Percentiles rank a stretch among this genome's conserved stretches.
These are phyloP conservation scores for Chamaecyparis obtusa DNA, from an alignment of 75 land plant species.

Conservation along the genomic window DNA sequence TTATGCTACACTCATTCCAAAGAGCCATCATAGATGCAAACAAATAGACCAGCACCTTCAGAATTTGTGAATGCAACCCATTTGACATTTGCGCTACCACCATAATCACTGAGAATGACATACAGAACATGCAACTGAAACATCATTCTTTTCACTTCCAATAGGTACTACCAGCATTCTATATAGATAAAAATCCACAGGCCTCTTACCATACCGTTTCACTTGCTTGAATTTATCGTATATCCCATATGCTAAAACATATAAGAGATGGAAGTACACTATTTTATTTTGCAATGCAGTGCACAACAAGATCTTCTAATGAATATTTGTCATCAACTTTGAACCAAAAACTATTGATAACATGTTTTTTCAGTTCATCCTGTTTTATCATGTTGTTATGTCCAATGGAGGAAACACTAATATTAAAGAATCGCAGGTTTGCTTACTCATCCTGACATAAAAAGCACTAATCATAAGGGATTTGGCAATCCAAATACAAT, in stretches of 20 bases:
- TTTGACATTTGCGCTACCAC: conserved; percentile 89
- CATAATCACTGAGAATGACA: conserved; percentile 86
- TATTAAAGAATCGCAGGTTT: conserved; percentile 8
- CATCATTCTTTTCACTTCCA: conserved; percentile 58
- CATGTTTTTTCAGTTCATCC: neutral
- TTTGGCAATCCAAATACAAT: too few relatives aligned
- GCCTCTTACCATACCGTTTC: conserved; percentile 83
- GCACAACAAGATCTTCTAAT: conserved; percentile 66
- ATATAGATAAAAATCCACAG: conserved; percentile 97
- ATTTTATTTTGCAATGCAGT: conserved; percentile 50
- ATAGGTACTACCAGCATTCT: conserved; percentile 81
- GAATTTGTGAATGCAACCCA: conserved; percentile 76
- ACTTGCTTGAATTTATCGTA: conserved; percentile 51
- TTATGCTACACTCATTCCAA: conserved; percentile 94
- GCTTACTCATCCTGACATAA: neutral
- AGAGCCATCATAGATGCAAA: conserved; percentile 44
- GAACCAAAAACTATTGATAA: conserved; percentile 17
- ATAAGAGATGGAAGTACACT: conserved; percentile 80
- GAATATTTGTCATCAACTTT: conserved; percentile 42
- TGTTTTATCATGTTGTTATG: neutral
- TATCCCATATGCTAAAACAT: conserved; percentile 60
- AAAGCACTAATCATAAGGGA: too few relatives aligned
- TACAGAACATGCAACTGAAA: conserved; percentile 88
- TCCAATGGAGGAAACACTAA: neutral
- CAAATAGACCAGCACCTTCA: conserved; percentile 60